Conservation (phyloP, 2,329 filamentous ascomycete species). For the Stagonosporopsis chrysanthemi region DNA sequence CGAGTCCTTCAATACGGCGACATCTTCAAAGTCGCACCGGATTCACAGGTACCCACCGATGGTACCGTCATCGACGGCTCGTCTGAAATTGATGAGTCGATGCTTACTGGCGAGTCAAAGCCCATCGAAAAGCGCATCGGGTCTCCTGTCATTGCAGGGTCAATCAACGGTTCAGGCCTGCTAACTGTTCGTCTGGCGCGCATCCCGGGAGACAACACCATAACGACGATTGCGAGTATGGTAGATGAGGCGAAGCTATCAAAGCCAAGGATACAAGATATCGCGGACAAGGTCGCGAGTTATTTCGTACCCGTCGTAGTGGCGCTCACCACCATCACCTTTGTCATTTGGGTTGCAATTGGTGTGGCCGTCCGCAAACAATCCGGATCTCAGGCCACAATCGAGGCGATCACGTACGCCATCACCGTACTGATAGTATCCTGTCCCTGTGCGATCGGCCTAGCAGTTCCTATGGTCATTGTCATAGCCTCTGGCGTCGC, state of each 20-base stretch:
- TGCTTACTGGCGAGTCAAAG: slow-evolving; percentile 75
- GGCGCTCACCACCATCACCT: slow-evolving; percentile 63
- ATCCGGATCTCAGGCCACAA: slow-evolving; percentile 57
- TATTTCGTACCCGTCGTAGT: slow-evolving; percentile 75
- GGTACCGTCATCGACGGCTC: slow-evolving; percentile 68
- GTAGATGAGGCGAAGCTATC: slow-evolving; percentile 74
- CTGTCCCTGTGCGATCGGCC: slow-evolving; percentile 79
- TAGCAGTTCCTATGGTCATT: slow-evolving; percentile 80
- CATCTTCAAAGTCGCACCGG: slow-evolving; percentile 67
- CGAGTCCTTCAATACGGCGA: slow-evolving; percentile 76
- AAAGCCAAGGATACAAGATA: slow-evolving; percentile 72
- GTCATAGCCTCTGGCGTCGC: slow-evolving; percentile 74
- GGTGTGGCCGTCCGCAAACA: slow-evolving; percentile 54
- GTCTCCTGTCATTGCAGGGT: slow-evolving; percentile 69
- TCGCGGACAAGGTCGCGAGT: slow-evolving; percentile 71
- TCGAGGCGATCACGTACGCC: slow-evolving; percentile 72
- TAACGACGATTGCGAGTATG: slow-evolving; percentile 72
- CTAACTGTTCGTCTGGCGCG: slow-evolving; percentile 64
- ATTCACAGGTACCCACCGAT: slow-evolving; percentile 70
- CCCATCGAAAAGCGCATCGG: slow-evolving; percentile 65
- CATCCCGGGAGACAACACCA: slow-evolving; percentile 74
- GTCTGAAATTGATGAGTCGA: slow-evolving; percentile 76
- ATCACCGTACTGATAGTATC: slow-evolving; percentile 78
- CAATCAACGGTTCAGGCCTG: slow-evolving; percentile 62
- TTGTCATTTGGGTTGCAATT: slow-evolving; percentile 70